These are phyloP conservation scores for Calonectria montana DNA, from an alignment of 2,329 filamentous ascomycete genomes.

Conservation along the genomic window DNA sequence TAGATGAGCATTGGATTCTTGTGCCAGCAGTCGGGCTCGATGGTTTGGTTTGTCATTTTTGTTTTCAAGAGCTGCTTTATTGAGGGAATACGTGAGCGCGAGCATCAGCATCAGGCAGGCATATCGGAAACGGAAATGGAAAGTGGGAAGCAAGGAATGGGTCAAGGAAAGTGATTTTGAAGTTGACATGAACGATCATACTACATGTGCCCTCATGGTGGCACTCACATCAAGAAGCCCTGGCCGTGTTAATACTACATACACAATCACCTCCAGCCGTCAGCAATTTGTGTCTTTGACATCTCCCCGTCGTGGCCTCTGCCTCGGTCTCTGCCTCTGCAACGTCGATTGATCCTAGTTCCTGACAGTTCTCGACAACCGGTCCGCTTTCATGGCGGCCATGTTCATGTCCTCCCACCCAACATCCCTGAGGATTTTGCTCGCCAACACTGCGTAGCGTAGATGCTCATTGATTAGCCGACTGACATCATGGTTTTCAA, in stretches of 20 bases:
- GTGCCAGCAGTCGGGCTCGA: conserved; percentile 29
- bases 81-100: conserved; percentile 24
- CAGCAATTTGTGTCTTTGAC: neutral
- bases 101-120: conserved; percentile 26
- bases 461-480: conserved; percentile 76
- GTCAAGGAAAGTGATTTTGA: conserved; percentile 10
- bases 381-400: conserved; percentile 42
- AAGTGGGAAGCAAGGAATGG: conserved; percentile 13
- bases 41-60: conserved; percentile 33
- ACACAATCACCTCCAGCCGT: conserved; percentile 24
- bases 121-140: conserved; percentile 23
- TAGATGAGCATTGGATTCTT: conserved; percentile 39
- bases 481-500: conserved; percentile 77
- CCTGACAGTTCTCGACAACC: conserved; percentile 25
- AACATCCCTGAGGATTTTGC: conserved; percentile 73
- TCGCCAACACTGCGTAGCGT: conserved; percentile 75
- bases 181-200: conserved; percentile 21
- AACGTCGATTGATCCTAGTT: neutral
- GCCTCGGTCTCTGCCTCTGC: neutral
- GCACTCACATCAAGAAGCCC: conserved; percentile 26
- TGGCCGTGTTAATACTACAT: conserved; percentile 35
- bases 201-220: conserved; percentile 25
- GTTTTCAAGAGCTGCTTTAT: conserved; percentile 23
- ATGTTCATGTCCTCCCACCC: conserved; percentile 74
- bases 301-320: neutral